These are phyloP conservation scores for Pleurotus salmoneostramineus DNA, from an alignment of 768 basidiomycete species.

Conservation along the genomic window DNA sequence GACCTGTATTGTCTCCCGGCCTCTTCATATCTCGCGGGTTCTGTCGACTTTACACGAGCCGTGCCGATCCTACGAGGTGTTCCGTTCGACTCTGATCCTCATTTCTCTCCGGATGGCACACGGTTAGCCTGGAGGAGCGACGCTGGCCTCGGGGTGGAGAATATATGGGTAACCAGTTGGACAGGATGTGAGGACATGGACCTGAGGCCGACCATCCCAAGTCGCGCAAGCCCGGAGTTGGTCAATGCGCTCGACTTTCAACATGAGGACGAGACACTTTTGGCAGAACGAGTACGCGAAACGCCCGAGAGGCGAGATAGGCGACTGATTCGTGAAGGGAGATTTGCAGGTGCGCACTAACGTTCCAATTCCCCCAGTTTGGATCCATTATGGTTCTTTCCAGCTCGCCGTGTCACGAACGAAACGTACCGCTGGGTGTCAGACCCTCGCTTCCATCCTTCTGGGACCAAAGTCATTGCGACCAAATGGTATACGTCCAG, in stretches of 20 bases:
- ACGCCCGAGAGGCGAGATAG: conserved; percentile 39
- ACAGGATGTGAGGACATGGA: conserved; percentile 61
- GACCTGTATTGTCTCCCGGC: conserved; percentile 71
- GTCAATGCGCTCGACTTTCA: conserved; percentile 29
- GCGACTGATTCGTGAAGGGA: conserved; percentile 56
- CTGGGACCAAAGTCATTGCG: conserved; percentile 57
- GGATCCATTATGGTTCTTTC: background rate
- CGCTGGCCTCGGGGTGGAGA: conserved; percentile 68
- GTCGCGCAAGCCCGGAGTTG: conserved; percentile 24
- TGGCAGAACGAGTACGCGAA: conserved; percentile 49
- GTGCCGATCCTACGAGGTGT: conserved; percentile 59
- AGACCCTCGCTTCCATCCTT: conserved; percentile 69
- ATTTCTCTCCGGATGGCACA: conserved; percentile 66
- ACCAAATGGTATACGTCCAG: conserved; percentile 74
- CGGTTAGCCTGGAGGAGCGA: conserved; percentile 68
- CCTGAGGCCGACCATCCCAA: conserved; percentile 27
- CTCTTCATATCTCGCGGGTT: conserved; percentile 13
- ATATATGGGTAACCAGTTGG: conserved; percentile 72
- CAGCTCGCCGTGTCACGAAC: conserved; percentile 58
- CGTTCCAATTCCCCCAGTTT: background rate
- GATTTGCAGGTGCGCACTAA: conserved; percentile 34
- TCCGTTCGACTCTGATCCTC: conserved; percentile 70
- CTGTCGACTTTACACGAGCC: conserved; percentile 28
- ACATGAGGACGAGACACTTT: conserved; percentile 39
- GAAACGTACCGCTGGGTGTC: conserved; percentile 72